Evolutionary conservation across 2,329 filamentous ascomycete genomes (phyloP), one percentile per base, ranked within the genome.

Genomic region (Trichoderma aggressivum): DNA sequence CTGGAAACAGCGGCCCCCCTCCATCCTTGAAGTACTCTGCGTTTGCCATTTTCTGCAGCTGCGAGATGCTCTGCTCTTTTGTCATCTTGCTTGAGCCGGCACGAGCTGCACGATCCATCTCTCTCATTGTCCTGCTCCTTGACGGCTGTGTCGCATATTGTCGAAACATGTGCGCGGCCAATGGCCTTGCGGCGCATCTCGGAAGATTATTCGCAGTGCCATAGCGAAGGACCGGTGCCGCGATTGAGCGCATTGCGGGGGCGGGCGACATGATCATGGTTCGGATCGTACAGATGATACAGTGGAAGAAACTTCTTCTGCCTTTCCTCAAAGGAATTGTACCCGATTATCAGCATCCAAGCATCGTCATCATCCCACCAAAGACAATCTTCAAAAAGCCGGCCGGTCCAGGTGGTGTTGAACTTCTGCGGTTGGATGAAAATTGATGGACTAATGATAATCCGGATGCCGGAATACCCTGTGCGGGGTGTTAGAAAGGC

Each of bases 1-100:
- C 79, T 70, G 80, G 79, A 68, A 81, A 80, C n/a, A 81, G 71
- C 63, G 78, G 79, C 0, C 78, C 79, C 18, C 76, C 77, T 7
- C 79, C 79, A 14, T 77, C 73, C 64, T 75, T 76, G n/a, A 81
- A 80, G 47, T 80, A 80, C 59, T 81, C 78, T 43, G 74, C 72
- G 39, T 80, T 78, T 26, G 79, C 77, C 65, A 61, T 70, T 73
- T 75, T 79, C 53, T 81, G 77, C 58, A 79, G 75, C 21, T 75
- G 71, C 66, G 77, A 77, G 76, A 80, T 80, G 65, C 74, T 79
- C 69, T 77, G 75, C 32, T 80, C 74, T 32, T 69, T 72, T n/a
- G 75, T 75, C 62, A 77, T 78, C 68, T 72, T 77, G 67, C 70
- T 75, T 0, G 74, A 66, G 30, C 73, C 74, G n/a, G 72, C 64